A percentile compares a stretch with the other conserved stretches of the same genome.
These are phyloP conservation scores for Conticribra weissflogii DNA, from an alignment of 108 stramenopile genomes.

Conservation along the genomic window DNA sequence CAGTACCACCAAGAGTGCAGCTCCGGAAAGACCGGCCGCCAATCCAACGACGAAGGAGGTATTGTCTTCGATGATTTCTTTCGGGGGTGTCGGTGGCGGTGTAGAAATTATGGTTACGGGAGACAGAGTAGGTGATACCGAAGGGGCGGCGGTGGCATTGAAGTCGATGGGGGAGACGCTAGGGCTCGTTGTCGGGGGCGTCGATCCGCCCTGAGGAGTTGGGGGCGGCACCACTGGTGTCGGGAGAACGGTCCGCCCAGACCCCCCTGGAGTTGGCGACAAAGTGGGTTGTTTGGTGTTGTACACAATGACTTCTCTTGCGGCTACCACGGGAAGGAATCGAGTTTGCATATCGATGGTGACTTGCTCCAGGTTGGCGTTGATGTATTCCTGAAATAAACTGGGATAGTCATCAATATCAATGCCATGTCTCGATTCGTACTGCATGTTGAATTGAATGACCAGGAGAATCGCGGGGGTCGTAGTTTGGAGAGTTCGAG, in stretches of 20 bases:
- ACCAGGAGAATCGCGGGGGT: not conserved
- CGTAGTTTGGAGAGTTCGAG: not conserved
- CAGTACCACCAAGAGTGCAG: not conserved
- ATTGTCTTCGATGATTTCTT: not conserved
- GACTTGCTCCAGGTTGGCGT: not conserved
- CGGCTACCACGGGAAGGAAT: not conserved
- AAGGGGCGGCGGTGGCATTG: not conserved
- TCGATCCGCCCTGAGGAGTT: not conserved
- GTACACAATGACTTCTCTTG: not conserved
- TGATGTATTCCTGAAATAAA: not conserved
- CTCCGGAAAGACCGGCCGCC: not conserved
- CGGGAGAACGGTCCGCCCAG: no score
- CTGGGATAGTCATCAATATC: not conserved
- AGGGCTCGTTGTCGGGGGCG: not conserved
- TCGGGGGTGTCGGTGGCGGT: not conserved
- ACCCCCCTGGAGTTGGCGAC: not conserved
- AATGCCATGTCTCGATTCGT: not conserved
- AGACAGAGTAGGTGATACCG: no score
- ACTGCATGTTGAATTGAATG: not conserved
- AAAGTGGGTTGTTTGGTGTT: not conserved
- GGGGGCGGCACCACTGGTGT: not conserved
- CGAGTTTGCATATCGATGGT: not conserved
- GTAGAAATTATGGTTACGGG: not conserved
- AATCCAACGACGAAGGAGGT: not conserved
- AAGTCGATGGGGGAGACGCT: not conserved